Evolutionary conservation across 345 rosid species (phyloP), one percentile per base, ranked within the genome.

Genomic region (Limnanthes douglasii): DNA sequence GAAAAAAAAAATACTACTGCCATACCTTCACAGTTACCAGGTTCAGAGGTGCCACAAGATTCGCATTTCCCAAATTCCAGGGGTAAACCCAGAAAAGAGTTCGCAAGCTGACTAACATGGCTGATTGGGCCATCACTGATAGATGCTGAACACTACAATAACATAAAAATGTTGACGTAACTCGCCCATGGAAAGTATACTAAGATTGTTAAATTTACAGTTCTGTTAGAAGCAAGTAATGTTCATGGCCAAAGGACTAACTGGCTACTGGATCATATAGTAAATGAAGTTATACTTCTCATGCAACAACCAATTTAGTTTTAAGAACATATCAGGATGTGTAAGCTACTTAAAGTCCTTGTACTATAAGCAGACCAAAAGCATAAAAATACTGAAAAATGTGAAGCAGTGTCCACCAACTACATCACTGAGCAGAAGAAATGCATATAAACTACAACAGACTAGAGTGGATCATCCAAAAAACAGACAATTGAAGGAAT

Each of bases 31-130:
- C 96, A 90, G 57, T 80, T 50, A 17, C 79, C 84, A 10, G 66
- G 45, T 47, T 85, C 98, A 12, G 93, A 62, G 2, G 93, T 70
- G 31, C 98, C 93, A 45, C 98, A 85, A 17, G 98, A 68, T 34
- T 75, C 92, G 40, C 98, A 90, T 62, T 75, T 80, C 2, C 98
- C 96, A 65, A 62, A 75, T 32, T 84, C 93, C 1, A 90, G 73
- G 2, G 98, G 98, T 61, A 90, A 50, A 15, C 98, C 98, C 41
- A 90, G 82, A 52, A 70, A 85, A 8, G 96, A 56, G 56, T 90
- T 90, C 7, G 76, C 57, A 5, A 85, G 72, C 59, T 85, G 96
- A 66, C 59, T 73, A 5, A 75, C 53, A 57, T 90, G 94, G 38
- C 67, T 66, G 28, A 80, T 78, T 5, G 93, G 44, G 33, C 67